Evolutionary conservation across 306 rosid genomes (phyloP), one percentile per base, ranked within the genome.

Genomic region (Ormosia semicastrata): DNA sequence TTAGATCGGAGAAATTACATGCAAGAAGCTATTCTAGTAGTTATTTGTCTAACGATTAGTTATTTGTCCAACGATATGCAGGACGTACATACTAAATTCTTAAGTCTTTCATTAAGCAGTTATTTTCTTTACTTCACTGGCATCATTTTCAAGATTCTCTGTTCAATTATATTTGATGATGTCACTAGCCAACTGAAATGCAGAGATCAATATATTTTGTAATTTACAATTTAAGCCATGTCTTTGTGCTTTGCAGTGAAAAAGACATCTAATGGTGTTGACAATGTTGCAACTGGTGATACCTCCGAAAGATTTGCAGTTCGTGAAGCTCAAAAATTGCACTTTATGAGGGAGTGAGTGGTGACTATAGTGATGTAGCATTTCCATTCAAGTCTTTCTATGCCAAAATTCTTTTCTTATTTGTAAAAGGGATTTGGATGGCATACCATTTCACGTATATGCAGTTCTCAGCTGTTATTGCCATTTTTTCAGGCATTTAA

Each of bases 321-420:
- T 7, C 94, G 97, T 5, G 97, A 92, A 50, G 86, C 91, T 50
- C 88, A 85, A 44, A 93, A 92, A 83, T 86, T 93, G 0, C 82
- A 12, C 59, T 95, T 95, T 89, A 88, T 95, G 12, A 87, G 80
- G 83, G 85, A 77, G 98, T 93, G 86, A 92, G 97, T 86, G 53
- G 72, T 63, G 66, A 67, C 39, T 64, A 11, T 62, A 29, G 49
- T 54, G 47, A 7, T 46, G 46, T 34, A 40, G 75, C 24, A 17
- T 10, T 29, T 49, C 43, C 24, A 47, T 49, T 78, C 24, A 29
- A 53, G 52, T 29, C 57, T 82, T 66, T 36, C 63, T 63, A 32
- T 71, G 32, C n/a, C 14, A 32, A 62, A 75, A 73, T 15, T 43
- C 17, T 12, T 18, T 6, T 72, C 13, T 37, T 63, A 18, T 47